phyloP scores from a whole-genome alignment of 495 filamentous ascomycete genomes.

The Jackrogersella multiformis region DNA sequence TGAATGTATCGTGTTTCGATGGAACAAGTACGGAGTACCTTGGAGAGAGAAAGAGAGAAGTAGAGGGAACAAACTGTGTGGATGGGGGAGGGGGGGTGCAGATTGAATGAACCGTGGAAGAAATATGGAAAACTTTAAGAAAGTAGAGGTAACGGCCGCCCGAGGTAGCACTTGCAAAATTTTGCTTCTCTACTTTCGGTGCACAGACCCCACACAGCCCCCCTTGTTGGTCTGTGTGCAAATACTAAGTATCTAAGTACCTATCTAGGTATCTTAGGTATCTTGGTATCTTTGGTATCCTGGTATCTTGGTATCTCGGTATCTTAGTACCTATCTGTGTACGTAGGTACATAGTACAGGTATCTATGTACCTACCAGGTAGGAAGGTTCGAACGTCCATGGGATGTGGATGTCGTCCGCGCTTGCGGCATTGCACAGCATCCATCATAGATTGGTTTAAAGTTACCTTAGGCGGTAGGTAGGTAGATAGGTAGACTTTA shows the following conservation, averaged over 20 bases:
- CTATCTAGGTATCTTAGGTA: too few relatives aligned
- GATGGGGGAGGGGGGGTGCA: constrained; percentile 33
- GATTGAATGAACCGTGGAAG: constrained; percentile 25
- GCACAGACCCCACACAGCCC: constrained; percentile 27
- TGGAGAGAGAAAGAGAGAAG: constrained; percentile 28
- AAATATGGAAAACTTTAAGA: constrained; percentile 13
- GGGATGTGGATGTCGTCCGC: background rate
- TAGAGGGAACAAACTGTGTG: constrained; percentile 43
- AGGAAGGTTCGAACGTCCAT: background rate
- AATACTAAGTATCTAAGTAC: background rate
- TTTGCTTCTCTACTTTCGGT: constrained; percentile 19
- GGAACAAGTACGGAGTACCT: constrained; percentile 37
- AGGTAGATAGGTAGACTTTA: background rate
- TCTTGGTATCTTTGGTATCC: too few relatives aligned
- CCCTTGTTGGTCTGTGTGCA: constrained; percentile 18
- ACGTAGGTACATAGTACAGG: too few relatives aligned
- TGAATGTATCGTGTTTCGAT: constrained; percentile 29
- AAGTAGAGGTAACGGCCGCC: constrained; percentile 33
- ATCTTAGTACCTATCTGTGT: too few relatives aligned
- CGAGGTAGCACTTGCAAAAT: constrained; percentile 35
- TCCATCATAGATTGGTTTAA: background rate
- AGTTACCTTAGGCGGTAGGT: background rate
- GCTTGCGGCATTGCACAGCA: constrained; percentile 9
- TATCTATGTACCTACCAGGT: too few relatives aligned
- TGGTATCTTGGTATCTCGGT: too few relatives aligned